Evolutionary conservation across 441 rosid genomes (phyloP).

Genomic region (Mallotus japonicus): DNA sequence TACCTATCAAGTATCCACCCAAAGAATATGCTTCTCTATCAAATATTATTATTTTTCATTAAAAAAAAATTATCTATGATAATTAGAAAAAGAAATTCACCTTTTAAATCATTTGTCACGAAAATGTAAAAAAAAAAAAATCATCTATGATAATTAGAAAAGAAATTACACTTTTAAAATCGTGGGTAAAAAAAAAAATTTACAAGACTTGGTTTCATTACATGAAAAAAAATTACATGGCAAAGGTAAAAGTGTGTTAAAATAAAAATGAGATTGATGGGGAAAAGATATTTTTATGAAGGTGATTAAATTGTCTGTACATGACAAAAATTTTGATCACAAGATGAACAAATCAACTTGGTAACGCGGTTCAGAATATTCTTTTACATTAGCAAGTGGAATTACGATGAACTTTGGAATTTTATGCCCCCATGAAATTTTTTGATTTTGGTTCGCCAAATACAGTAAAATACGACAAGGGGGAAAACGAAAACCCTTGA

Average conservation of each 20-base stretch:
- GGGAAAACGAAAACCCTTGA: background rate
- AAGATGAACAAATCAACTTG: background rate
- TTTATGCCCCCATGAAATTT: background rate
- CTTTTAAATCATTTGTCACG: too few species aligned
- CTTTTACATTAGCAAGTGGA: too few species aligned
- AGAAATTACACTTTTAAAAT: too few species aligned
- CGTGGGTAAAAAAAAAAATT: too few species aligned
- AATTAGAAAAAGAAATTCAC: too few species aligned
- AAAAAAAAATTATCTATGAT: too few species aligned
- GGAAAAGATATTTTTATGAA: too few species aligned
- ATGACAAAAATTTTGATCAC: background rate
- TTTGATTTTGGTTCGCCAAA: background rate
- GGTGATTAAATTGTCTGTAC: background rate
- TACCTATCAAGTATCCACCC: background rate
- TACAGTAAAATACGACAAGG: background rate
- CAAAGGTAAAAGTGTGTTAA: background rate
- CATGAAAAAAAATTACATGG: too few species aligned
- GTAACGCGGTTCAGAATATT: background rate
- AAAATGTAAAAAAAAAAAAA: too few species aligned
- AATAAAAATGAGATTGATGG: too few species aligned
- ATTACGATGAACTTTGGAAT: background rate
- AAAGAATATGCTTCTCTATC: constrained; percentile 10
- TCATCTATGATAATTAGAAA: too few species aligned
- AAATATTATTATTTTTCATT: background rate
- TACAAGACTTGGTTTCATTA: too few species aligned